phyloP scores from a whole-genome alignment of 179 eudicot genomes.

The Spinacia oleracea region DNA sequence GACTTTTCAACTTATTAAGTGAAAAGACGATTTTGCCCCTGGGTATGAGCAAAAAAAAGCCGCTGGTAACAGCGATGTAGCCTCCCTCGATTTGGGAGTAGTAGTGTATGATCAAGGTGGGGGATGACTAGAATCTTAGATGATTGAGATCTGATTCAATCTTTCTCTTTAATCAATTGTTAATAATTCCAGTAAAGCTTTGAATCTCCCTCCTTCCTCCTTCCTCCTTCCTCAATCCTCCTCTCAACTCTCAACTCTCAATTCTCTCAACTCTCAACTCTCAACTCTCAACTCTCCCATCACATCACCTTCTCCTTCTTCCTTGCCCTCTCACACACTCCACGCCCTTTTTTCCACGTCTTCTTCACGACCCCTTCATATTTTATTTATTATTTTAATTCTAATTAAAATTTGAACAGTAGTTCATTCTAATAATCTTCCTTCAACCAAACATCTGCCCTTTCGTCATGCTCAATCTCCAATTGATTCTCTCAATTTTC shows the following conservation, averaged over 20 bases:
- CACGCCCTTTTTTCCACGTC: not conserved
- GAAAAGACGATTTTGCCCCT: too few relatives aligned
- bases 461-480: conserved; percentile 13
- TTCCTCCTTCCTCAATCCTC: not conserved
- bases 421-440: not conserved
- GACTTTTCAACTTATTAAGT: too few relatives aligned
- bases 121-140: too few relatives aligned
- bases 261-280: not conserved
- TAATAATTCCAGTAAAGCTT: not conserved
- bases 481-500: conserved; percentile 11
- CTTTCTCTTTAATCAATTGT: not conserved
- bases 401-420: not conserved
- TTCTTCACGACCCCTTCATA: conserved; percentile 1
- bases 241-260: not conserved
- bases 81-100: too few relatives aligned
- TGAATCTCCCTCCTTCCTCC: conserved; percentile 11
- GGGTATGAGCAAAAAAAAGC: too few relatives aligned
- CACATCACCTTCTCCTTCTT: not conserved
- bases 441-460: not conserved
- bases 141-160: too few relatives aligned
- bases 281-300: too few relatives aligned
- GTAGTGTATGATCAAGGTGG: too few relatives aligned
- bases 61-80: too few relatives aligned
- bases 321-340: not conserved
- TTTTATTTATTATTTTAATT: not conserved